These are phyloP conservation scores for Phytophthora sp. DNA, from an alignment of 352 stramenopile species.

Conservation along the genomic window DNA sequence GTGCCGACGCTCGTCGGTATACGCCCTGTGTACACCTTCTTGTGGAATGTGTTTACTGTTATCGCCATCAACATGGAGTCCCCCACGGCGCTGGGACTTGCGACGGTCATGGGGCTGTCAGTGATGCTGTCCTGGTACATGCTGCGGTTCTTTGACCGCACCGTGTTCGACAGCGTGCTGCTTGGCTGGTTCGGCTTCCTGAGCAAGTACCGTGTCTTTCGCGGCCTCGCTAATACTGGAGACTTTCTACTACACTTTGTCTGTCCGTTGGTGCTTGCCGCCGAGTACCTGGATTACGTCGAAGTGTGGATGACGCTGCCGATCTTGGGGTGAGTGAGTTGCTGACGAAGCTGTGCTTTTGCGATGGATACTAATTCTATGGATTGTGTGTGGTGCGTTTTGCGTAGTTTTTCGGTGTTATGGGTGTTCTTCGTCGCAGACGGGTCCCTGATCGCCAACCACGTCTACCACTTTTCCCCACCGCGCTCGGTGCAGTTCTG, in stretches of 20 bases:
- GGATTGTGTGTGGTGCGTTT: neutral
- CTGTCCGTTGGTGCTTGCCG: conserved; percentile 25
- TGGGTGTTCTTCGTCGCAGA: conserved; percentile 42
- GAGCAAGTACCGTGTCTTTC: conserved; percentile 37
- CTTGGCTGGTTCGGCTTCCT: conserved; percentile 43
- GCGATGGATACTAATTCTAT: neutral
- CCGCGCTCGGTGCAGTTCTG: conserved; percentile 42
- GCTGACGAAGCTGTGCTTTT: neutral
- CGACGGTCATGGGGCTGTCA: conserved; percentile 34
- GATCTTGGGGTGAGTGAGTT: conserved; percentile 31
- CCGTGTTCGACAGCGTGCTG: conserved; percentile 42
- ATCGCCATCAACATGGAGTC: conserved; percentile 35
- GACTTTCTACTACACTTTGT: conserved; percentile 40
- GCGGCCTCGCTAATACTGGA: conserved; percentile 22
- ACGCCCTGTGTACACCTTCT: conserved; percentile 34
- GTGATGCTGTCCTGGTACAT: conserved; percentile 48
- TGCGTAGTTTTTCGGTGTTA: conserved; percentile 33
- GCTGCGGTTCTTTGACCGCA: conserved; percentile 36
- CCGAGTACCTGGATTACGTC: conserved; percentile 34
- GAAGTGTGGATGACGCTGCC: conserved; percentile 45
- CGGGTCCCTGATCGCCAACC: conserved; percentile 36
- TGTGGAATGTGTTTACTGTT: conserved; percentile 33
- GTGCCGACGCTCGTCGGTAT: conserved; percentile 33
- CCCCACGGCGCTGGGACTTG: conserved; percentile 30
- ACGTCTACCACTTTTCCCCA: conserved; percentile 49